phyloP scores from a whole-genome alignment of 331 rosid species.

The Pyracantha coccinea region DNA sequence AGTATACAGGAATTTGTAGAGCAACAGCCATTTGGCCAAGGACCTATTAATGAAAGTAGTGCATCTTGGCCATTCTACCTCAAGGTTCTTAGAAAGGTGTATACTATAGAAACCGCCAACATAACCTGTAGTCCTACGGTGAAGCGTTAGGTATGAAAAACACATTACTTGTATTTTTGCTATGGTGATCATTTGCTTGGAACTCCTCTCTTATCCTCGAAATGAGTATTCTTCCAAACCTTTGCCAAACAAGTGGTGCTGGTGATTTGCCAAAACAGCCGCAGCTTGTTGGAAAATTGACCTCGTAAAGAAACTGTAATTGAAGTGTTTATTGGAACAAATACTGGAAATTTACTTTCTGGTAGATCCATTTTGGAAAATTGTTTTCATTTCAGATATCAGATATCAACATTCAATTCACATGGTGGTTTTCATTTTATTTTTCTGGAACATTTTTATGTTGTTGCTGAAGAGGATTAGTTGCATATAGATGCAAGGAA shows the following conservation, averaged over 20 bases:
- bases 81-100: slow-evolving; percentile 16
- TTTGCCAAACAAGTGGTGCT: slow-evolving; percentile 1
- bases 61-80: slow-evolving; percentile 39
- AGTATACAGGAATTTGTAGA: slow-evolving; percentile 29
- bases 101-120: slow-evolving; percentile 11
- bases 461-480: no score
- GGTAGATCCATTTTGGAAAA: neutral
- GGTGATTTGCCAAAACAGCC: neutral
- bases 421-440: neutral
- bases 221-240: slow-evolving; percentile 8
- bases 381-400: neutral
- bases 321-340: neutral
- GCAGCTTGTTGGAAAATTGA: neutral
- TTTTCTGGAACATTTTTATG: neutral
- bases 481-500: no score
- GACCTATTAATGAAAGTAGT: slow-evolving; percentile 23
- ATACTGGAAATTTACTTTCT: neutral
- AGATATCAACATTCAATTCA: neutral
- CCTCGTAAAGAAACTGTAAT: neutral
- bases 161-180: neutral
- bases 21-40: slow-evolving; percentile 40
- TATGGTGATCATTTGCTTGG: neutral
- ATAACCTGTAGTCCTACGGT: neutral
- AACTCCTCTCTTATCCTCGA: neutral
- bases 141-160: neutral